Conservation (phyloP, 2,329 filamentous ascomycete species). For the Lojkania enalia region DNA sequence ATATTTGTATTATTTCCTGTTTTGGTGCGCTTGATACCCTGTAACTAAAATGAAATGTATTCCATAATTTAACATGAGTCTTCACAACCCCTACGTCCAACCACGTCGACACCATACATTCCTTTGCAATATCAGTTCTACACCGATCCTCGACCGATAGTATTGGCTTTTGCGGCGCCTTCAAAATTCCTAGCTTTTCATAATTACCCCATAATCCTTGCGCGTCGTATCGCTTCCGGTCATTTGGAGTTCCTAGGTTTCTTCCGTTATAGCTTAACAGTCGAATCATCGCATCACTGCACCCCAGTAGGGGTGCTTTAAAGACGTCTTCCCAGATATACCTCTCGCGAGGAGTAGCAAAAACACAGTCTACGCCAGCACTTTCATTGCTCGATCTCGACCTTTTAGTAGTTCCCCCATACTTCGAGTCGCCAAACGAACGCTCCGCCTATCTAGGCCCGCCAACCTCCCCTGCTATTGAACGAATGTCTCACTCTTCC, state of each 20-base stretch:
- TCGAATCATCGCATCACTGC: no score
- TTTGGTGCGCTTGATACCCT: constrained; percentile 20
- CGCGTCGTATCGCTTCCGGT: no score
- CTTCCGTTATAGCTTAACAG: no score
- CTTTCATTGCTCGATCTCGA: constrained; percentile 21
- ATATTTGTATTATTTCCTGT: constrained; percentile 12
- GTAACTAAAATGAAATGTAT: constrained; percentile 3
- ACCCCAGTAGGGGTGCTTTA: constrained; percentile 30
- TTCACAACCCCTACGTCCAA: no score
- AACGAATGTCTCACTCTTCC: constrained; percentile 13
- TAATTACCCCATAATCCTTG: no score
- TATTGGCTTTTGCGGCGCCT: neutral
- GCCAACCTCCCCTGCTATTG: constrained; percentile 3
- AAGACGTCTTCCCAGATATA: constrained; percentile 55
- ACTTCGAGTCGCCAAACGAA: constrained; percentile 20
- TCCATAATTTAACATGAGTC: no score
- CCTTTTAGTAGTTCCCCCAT: constrained; percentile 18
- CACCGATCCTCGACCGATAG: no score
- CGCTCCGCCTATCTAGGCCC: constrained; percentile 19
- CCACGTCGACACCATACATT: no score
- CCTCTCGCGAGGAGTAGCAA: constrained; percentile 51
- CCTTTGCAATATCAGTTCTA: no score
- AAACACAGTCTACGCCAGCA: constrained; percentile 33
- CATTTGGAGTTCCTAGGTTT: no score
- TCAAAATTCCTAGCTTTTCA: neutral